These are phyloP conservation scores for Chamaecrista fasciculata DNA, from an alignment of 306 rosid species.

Conservation along the genomic window DNA sequence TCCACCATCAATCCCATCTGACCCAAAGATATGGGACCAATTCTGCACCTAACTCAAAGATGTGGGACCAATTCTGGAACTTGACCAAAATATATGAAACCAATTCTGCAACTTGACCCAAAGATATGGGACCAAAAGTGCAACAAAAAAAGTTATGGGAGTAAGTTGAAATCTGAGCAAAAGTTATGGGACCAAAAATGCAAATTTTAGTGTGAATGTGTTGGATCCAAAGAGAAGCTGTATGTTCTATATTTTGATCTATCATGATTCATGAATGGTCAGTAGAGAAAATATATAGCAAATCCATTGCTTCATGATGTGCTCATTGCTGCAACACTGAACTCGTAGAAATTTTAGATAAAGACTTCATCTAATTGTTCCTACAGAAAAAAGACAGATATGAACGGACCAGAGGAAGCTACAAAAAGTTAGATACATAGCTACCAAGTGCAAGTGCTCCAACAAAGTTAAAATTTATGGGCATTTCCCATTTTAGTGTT, in stretches of 20 bases:
- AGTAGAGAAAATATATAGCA: background rate
- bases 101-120: too few species aligned
- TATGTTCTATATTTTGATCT: background rate
- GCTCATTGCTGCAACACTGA: background rate
- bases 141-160: too few species aligned
- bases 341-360: background rate
- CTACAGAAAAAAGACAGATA: background rate
- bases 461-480: background rate
- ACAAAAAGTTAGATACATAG: background rate
- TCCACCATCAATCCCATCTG: too few species aligned
- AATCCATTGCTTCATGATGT: background rate
- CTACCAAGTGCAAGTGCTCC: constrained; percentile 3
- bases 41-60: too few species aligned
- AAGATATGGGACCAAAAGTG: too few species aligned
- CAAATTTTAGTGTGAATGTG: background rate
- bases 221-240: background rate
- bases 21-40: too few species aligned
- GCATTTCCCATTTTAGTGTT: constrained; percentile 17
- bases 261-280: background rate
- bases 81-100: too few species aligned
- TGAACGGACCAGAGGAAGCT: background rate
- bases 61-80: too few species aligned
- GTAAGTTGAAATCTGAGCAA: too few species aligned
- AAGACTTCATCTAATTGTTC: background rate
- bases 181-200: too few species aligned